Evolutionary conservation across 192 early-diverging fungal genomes (phyloP), one percentile per base, ranked within the genome.

Genomic region (Linnemannia exigua): DNA sequence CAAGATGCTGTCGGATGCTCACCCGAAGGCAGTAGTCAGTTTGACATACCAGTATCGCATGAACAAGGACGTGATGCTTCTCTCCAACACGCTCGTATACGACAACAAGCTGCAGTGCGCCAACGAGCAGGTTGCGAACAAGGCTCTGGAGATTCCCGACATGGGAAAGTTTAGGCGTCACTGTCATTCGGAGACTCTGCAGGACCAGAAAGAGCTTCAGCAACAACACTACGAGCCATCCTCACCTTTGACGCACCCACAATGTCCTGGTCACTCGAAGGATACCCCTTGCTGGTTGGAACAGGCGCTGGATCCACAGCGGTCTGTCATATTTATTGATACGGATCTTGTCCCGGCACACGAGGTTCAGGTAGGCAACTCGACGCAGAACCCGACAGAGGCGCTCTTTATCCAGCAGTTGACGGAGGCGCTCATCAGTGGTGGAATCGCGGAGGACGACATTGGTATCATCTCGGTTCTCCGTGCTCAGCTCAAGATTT

Each of bases 11-110:
- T 94, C 94, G 22, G 95, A 98, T 72, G 91, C 91, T 7, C 94
- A 98, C 75, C 97, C 98, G 0, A 85, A 93, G 33, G 89, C 97
- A 0, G 92, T 98, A 25, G 90, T 91, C 15, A 91, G 88, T 38
- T 88, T 99, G 37, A 90, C 93, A 72, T 91, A 93, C 73, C 98
- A 99, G 79, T 99, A 98, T 79, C 94, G 98, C 31, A 98, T 99
- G 98, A 96, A 95, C 86, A 80, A 90, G 28, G 97, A 97, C 41
- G 95, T 99, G 51, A 97, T 98, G 96, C 80, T 87, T 22, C 87
- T 98, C 8, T 92, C 95, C 17, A 99, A 98, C 81, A 85, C 88
- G 16, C 84, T 98, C 5, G 93, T 98, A 16, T 99, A 99, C 76
- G 91, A 95, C 81, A 87, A 93, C 58, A 90, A 94, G 46, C 85